Conservation (phyloP, 2,329 filamentous ascomycete genomes). For the Uncinocarpus reesii region DNA sequence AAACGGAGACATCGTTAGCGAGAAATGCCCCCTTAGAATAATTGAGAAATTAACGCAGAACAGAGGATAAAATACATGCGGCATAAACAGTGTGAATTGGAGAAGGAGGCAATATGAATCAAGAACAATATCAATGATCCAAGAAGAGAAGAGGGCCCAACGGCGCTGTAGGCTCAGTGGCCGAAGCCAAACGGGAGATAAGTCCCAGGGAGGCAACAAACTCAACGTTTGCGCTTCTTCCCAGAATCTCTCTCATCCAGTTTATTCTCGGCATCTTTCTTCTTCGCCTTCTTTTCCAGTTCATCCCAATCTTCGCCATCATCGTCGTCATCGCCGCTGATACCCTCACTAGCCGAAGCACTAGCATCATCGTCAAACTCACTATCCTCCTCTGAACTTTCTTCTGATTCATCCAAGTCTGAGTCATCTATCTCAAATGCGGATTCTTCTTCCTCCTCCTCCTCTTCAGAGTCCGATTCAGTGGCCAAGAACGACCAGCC, state of each 20-base stretch:
- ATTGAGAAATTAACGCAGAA: background rate
- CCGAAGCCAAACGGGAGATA: background rate
- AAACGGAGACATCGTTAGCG: background rate
- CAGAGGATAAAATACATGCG: conserved; percentile 1
- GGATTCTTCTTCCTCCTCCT: conserved; percentile 68
- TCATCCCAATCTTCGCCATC: conserved; percentile 91
- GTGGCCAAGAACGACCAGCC: conserved; percentile 88
- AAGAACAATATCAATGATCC: background rate
- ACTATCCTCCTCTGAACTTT: conserved; percentile 75
- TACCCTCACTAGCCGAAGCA: conserved; percentile 59
- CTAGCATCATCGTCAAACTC: conserved; percentile 89
- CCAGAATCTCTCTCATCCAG: conserved; percentile 48
- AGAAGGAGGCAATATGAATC: background rate
- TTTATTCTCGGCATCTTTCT: conserved; percentile 49
- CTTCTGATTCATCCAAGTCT: conserved; percentile 62
- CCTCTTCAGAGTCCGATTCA: conserved; percentile 76
- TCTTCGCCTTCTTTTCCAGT: conserved; percentile 71
- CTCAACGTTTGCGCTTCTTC: conserved; percentile 61
- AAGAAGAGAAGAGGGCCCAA: background rate
- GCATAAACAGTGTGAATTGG: background rate
- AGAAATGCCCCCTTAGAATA: background rate
- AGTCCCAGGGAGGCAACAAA: background rate
- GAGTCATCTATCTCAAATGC: conserved; percentile 85
- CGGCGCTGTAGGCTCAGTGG: background rate
- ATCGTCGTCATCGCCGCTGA: conserved; percentile 52